Evolutionary conservation across 2,329 filamentous ascomycete species (phyloP).

Genomic region (Fusarium mangiferae): DNA sequence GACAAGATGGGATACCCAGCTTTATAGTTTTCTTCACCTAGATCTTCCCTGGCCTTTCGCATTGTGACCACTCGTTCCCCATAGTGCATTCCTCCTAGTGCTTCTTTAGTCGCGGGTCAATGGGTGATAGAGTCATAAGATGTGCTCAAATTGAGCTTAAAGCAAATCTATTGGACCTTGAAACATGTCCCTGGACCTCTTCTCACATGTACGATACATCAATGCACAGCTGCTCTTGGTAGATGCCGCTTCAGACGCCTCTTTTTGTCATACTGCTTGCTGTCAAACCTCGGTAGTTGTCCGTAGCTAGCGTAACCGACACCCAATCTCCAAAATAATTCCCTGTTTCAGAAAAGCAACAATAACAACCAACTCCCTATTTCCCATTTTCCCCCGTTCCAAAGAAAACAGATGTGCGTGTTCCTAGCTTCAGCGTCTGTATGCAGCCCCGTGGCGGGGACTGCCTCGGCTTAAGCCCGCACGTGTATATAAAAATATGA

Average conservation of each 20-base stretch:
- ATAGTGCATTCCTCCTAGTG: conserved; percentile 22
- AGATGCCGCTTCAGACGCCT: conserved; percentile 39
- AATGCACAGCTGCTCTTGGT: conserved; percentile 11
- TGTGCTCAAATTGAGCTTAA: conserved; percentile 33
- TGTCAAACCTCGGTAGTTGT: conserved; percentile 38
- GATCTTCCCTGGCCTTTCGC: conserved; percentile 1
- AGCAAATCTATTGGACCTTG: conserved; percentile 40
- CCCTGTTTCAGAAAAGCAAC: conserved; percentile 19
- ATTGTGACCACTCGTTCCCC: conserved; percentile 23
- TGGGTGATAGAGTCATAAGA: conserved; percentile 38
- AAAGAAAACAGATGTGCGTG: neutral
- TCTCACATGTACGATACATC: conserved; percentile 41
- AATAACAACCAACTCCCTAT: conserved; percentile 18
- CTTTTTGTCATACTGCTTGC: conserved; percentile 29
- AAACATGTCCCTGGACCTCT: conserved; percentile 26
- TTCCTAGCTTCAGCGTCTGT: neutral
- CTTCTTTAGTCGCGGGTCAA: conserved; percentile 28
- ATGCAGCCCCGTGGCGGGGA: neutral
- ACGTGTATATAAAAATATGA: conserved; percentile 22
- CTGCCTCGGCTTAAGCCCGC: conserved; percentile 39
- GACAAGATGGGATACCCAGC: conserved; percentile 41
- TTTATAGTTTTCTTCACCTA: conserved; percentile 42
- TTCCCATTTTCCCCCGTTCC: conserved; percentile 3
- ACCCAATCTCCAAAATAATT: conserved; percentile 26
- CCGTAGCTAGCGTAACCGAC: conserved; percentile 29